Percentiles rank a stretch among this genome's conserved stretches.
Conservation (phyloP, 2,329 filamentous ascomycete species). For the Coccinonectria pachysandricola region DNA sequence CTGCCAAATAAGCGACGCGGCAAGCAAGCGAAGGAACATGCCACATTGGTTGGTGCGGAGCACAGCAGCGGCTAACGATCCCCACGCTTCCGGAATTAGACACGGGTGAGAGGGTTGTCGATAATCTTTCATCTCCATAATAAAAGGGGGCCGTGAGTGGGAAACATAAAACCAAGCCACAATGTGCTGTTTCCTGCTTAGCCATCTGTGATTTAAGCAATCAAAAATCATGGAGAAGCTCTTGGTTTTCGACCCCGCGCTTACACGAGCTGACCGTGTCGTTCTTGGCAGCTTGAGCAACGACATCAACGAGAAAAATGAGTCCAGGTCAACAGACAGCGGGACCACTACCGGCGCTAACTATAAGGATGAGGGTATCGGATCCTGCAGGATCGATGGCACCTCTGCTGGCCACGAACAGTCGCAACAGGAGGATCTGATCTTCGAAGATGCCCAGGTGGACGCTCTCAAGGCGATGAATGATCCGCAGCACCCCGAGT, state of each 20-base stretch:
- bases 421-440: constrained; percentile 14
- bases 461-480: constrained; percentile 29
- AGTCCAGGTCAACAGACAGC: constrained; percentile 1
- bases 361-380: too few species aligned
- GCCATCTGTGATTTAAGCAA: too few species aligned
- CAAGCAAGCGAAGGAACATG: too few species aligned
- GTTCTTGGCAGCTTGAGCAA: constrained; percentile 29
- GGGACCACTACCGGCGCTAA: constrained; percentile 1
- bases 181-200: too few species aligned
- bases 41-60: too few species aligned
- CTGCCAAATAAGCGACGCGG: too few species aligned
- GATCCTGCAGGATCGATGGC: constrained; percentile 1
- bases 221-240: constrained; percentile 15
- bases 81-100: background rate
- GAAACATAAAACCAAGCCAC: background rate
- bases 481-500: constrained; percentile 28
- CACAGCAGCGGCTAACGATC: background rate
- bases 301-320: constrained; percentile 21
- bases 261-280: constrained; percentile 31
- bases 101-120: background rate
- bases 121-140: background rate
- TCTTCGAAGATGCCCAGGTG: constrained; percentile 2
- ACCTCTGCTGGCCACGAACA: constrained; percentile 4
- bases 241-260: constrained; percentile 27
- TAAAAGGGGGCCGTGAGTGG: background rate